These are phyloP conservation scores for Globisporangium acanthophoron DNA, from an alignment of 352 stramenopile genomes.

Conservation along the genomic window DNA sequence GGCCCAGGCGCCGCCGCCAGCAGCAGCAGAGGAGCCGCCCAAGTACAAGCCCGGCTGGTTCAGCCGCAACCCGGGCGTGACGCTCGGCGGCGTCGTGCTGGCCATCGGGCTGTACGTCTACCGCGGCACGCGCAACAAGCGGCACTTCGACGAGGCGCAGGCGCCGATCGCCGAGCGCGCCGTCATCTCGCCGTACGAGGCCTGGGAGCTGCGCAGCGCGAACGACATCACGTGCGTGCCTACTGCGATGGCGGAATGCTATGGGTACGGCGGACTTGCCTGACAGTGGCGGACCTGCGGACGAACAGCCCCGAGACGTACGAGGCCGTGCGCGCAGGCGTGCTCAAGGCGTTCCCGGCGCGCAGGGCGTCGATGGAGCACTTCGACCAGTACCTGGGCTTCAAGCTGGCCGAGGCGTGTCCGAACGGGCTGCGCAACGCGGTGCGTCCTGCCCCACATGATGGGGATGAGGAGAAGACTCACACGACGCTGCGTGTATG, in stretches of 20 bases:
- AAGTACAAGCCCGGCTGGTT: constrained; percentile 86
- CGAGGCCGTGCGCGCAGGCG: constrained; percentile 38
- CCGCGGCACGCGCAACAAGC: constrained; percentile 63
- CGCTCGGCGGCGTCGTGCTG: constrained; percentile 61
- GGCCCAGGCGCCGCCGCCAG: background rate
- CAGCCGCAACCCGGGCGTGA: constrained; percentile 79
- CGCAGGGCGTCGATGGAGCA: constrained; percentile 64
- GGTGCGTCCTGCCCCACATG: constrained; percentile 14
- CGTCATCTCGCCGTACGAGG: constrained; percentile 82
- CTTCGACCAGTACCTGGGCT: constrained; percentile 75
- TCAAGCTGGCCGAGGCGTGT: constrained; percentile 54
- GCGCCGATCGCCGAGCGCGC: constrained; percentile 62
- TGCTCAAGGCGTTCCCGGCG: constrained; percentile 49
- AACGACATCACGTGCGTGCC: constrained; percentile 71
- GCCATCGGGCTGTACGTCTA: constrained; percentile 72
- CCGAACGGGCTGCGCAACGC: constrained; percentile 58
- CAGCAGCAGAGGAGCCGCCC: constrained; percentile 25
- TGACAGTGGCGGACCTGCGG: too few relatives aligned
- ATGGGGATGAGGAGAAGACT: background rate
- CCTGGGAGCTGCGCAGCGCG: constrained; percentile 74
- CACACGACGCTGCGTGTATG: background rate
- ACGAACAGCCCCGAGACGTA: constrained; percentile 39
- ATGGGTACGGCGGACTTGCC: too few relatives aligned
- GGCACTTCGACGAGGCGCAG: constrained; percentile 75
- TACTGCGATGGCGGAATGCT: too few relatives aligned